Percentiles rank a stretch among this genome's conserved stretches.
Evolutionary conservation across 2,329 filamentous ascomycete species (phyloP).

Genomic region (Botrytis pseudocinerea): DNA sequence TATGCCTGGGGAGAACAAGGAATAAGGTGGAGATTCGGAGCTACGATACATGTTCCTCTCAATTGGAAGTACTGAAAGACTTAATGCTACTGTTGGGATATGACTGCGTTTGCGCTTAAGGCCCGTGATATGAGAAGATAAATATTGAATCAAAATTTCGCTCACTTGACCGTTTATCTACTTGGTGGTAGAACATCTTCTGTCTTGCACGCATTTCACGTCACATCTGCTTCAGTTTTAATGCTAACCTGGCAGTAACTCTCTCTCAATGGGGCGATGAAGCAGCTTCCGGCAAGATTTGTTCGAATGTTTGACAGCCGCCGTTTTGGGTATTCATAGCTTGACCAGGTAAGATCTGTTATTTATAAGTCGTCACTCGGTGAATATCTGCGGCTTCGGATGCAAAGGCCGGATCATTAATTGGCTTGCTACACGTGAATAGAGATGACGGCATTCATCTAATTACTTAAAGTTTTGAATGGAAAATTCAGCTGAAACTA

Average conservation of each 20-base stretch:
- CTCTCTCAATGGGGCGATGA: background rate
- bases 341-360: background rate
- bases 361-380: background rate
- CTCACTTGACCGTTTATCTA: background rate
- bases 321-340: background rate
- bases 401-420: background rate
- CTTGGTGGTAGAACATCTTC: background rate
- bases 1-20: slow-evolving; percentile 8
- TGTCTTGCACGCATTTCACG: background rate
- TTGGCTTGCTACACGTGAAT: background rate
- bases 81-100: background rate
- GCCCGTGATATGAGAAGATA: background rate
- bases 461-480: background rate
- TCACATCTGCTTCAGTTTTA: background rate
- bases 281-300: background rate
- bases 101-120: background rate
- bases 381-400: background rate
- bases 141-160: background rate
- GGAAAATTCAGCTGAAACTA: background rate
- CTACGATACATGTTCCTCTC: background rate
- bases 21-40: background rate
- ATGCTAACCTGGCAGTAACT: too few relatives aligned
- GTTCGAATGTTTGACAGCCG: background rate
- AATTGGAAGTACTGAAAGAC: background rate
- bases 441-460: background rate